A percentile compares a stretch with the other conserved stretches of the same genome.
Evolutionary conservation across 2,329 filamentous ascomycete species (phyloP).

Genomic region (Lasiodiplodia theobromae): DNA sequence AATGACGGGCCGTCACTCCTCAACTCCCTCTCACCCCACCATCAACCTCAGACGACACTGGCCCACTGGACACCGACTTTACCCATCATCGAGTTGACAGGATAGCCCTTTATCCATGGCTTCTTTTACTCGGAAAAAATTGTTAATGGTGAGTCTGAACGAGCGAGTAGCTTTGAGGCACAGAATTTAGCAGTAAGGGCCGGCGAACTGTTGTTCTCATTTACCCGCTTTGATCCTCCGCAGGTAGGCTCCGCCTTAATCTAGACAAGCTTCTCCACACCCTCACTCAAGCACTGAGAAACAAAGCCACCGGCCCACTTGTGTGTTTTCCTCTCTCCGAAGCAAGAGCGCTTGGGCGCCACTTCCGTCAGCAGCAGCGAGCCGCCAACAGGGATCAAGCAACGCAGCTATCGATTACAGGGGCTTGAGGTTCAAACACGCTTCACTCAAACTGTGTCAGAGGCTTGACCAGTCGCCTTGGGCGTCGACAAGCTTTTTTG

Average conservation of each 20-base stretch:
- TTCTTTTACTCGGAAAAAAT: not conserved
- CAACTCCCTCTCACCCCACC: slow-evolving; percentile 9
- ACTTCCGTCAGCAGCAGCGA: not conserved
- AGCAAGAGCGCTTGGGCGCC: not conserved
- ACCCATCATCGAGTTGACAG: not conserved
- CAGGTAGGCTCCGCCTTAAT: not conserved
- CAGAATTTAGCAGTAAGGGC: too few relatives aligned
- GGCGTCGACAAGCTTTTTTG: slow-evolving; percentile 11
- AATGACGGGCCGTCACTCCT: slow-evolving; percentile 12
- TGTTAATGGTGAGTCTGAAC: too few relatives aligned
- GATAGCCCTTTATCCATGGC: not conserved
- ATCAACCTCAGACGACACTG: slow-evolving; percentile 5
- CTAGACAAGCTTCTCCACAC: slow-evolving; percentile 15
- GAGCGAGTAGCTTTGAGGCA: not conserved
- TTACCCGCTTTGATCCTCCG: not conserved
- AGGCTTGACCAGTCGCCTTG: slow-evolving; percentile 17
- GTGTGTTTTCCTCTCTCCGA: not conserved
- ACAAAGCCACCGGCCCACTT: not conserved
- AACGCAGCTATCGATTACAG: not conserved
- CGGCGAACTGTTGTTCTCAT: not conserved
- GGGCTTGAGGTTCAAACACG: not conserved
- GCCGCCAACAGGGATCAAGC: not conserved
- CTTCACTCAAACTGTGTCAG: slow-evolving; percentile 18
- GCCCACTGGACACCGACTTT: not conserved
- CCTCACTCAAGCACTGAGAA: not conserved